A percentile compares a stretch with the other conserved stretches of the same genome.
These are phyloP conservation scores for Grigorovia transvaalensis DNA, from an alignment of 805 yeast genomes.

Conservation along the genomic window DNA sequence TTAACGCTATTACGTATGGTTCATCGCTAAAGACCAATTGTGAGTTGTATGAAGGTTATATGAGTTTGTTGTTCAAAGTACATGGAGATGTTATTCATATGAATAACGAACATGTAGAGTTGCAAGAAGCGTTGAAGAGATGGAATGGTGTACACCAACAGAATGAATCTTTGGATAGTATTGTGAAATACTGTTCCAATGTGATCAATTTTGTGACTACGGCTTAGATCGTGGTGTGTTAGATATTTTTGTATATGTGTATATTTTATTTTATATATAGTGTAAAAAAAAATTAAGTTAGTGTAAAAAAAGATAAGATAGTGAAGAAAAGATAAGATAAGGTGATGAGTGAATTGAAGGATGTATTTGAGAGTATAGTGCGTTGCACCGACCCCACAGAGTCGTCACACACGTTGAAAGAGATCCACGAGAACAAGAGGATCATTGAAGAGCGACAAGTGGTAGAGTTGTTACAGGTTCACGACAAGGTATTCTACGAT, in stretches of 20 bases:
- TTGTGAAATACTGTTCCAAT: slow-evolving; percentile 73
- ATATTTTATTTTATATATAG: background rate
- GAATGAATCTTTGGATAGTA: slow-evolving; percentile 46
- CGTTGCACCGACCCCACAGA: slow-evolving; percentile 6
- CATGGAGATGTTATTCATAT: slow-evolving; percentile 72
- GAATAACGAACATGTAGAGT: slow-evolving; percentile 29
- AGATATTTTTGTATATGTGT: background rate
- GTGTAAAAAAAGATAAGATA: background rate
- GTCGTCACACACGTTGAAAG: slow-evolving; percentile 10
- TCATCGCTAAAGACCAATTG: slow-evolving; percentile 45
- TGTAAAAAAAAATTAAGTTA: background rate
- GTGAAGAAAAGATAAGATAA: background rate
- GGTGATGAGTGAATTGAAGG: background rate
- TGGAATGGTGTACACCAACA: slow-evolving; percentile 41
- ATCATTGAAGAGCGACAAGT: slow-evolving; percentile 22
- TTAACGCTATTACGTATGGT: slow-evolving; percentile 58
- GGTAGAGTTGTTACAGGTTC: slow-evolving; percentile 18
- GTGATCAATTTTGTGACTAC: slow-evolving; percentile 50
- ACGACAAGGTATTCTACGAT: slow-evolving; percentile 19
- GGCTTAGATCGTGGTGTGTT: slow-evolving; percentile 4
- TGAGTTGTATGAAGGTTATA: slow-evolving; percentile 76
- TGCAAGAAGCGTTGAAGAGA: slow-evolving; percentile 36
- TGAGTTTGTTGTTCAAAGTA: slow-evolving; percentile 57
- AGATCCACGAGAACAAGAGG: slow-evolving; percentile 20
- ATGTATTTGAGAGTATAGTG: background rate